Evolutionary conservation across 352 stramenopile genomes (phyloP).

Genomic region (Globisporangium paddicum): DNA sequence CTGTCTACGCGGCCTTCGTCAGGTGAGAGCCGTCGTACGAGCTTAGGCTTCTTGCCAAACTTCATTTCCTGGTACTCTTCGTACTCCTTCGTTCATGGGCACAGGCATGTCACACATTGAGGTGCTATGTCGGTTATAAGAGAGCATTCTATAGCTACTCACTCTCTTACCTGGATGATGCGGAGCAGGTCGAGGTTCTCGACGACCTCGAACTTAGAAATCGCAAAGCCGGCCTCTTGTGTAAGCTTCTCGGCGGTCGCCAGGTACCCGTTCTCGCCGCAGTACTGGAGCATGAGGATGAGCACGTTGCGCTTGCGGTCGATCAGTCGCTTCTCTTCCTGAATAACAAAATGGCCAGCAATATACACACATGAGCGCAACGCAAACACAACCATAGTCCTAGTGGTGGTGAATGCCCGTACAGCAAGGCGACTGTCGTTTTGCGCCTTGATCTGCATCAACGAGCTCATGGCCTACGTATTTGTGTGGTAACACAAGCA

Average conservation of each 20-base stretch:
- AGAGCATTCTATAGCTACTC: not conserved
- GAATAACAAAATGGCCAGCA: not conserved
- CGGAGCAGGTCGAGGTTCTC: conserved; percentile 91
- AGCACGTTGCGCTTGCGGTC: conserved; percentile 85
- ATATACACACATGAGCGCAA: too few relatives aligned
- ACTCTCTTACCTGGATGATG: conserved; percentile 60
- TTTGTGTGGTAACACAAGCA: too few relatives aligned
- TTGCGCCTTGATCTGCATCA: conserved; percentile 79
- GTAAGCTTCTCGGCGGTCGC: conserved; percentile 83
- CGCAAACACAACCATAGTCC: too few relatives aligned
- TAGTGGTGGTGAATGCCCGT: conserved; percentile 1
- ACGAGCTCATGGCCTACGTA: conserved; percentile 73
- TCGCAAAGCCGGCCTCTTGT: conserved; percentile 74
- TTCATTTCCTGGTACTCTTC: conserved; percentile 92
- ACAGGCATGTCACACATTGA: not conserved
- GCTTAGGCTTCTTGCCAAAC: conserved; percentile 85
- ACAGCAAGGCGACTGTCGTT: conserved; percentile 78
- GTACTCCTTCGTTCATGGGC: conserved; percentile 72
- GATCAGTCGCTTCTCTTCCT: conserved; percentile 86
- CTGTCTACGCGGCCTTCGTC: conserved; percentile 30
- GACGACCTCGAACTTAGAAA: conserved; percentile 89
- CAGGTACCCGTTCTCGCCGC: conserved; percentile 81
- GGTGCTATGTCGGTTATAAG: not conserved
- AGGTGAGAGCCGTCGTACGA: conserved; percentile 61
- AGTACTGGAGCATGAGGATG: conserved; percentile 83